Conservation (phyloP, 495 filamentous ascomycete genomes). For the Gamarada debralockiae region DNA sequence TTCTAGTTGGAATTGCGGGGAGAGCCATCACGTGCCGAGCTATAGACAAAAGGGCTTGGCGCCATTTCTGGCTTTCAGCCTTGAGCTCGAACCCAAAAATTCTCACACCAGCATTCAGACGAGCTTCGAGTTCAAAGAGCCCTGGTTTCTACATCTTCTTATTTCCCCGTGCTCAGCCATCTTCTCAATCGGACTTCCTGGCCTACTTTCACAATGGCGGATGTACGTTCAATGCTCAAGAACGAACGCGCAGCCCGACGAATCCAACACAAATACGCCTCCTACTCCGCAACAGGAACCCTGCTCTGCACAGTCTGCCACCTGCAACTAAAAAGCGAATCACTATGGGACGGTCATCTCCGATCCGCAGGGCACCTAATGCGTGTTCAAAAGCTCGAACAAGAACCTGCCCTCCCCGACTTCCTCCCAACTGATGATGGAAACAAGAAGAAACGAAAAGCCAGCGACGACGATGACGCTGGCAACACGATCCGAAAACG, state of each 20-base stretch:
- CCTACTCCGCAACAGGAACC: constrained; percentile 56
- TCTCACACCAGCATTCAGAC: too few relatives aligned
- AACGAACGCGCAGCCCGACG: constrained; percentile 75
- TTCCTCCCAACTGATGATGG: not conserved
- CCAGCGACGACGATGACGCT: constrained; percentile 22
- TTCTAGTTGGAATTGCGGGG: not conserved
- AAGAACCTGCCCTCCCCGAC: not conserved
- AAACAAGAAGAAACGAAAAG: constrained; percentile 24
- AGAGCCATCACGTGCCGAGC: too few relatives aligned
- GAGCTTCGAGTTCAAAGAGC: too few relatives aligned
- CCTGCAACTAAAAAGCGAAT: constrained; percentile 55
- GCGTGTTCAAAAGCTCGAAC: constrained; percentile 22
- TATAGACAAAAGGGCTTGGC: too few relatives aligned
- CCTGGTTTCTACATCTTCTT: too few relatives aligned
- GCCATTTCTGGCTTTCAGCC: too few relatives aligned
- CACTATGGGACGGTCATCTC: constrained; percentile 56
- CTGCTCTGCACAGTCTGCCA: constrained; percentile 58
- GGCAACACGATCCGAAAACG: constrained; percentile 31
- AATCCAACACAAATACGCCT: constrained; percentile 61
- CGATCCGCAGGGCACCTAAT: constrained; percentile 41
- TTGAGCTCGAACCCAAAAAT: too few relatives aligned
- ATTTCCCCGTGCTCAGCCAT: too few relatives aligned
- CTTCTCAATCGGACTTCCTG: too few relatives aligned
- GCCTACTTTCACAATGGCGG: constrained; percentile 55
- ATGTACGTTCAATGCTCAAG: constrained; percentile 77